Percentiles rank a stretch among this genome's conserved stretches.
These are phyloP conservation scores for Podochytrium sp. DNA, from an alignment of 192 early-diverging fungal genomes.

Conservation along the genomic window DNA sequence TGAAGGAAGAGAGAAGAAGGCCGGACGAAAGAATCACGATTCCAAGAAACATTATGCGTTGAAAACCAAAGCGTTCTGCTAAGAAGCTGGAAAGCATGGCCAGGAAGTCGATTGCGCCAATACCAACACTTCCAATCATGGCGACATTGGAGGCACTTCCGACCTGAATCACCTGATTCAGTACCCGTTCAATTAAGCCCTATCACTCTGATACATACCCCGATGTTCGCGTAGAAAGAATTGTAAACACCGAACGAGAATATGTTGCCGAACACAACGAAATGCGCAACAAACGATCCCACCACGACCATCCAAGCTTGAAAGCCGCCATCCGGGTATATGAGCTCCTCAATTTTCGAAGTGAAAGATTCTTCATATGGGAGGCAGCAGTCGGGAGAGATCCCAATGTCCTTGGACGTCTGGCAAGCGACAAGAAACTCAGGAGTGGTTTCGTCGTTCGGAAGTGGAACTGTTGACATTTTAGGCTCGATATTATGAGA, in stretches of 20 bases:
- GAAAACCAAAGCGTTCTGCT: slow-evolving; percentile 53
- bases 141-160: slow-evolving; percentile 16
- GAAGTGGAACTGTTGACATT: no score
- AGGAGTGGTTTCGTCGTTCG: no score
- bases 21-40: slow-evolving; percentile 47
- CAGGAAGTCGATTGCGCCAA: neutral
- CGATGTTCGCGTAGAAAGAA: neutral
- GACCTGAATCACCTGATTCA: no score
- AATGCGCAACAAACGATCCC: slow-evolving; percentile 47
- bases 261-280: slow-evolving; percentile 38
- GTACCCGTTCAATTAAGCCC: no score
- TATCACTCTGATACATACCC: no score
- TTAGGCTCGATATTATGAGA: no score
- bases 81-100: slow-evolving; percentile 22
- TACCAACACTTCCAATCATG: slow-evolving; percentile 19
- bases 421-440: no score
- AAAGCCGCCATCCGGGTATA: slow-evolving; percentile 47
- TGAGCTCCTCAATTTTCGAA: neutral
- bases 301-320: slow-evolving; percentile 52
- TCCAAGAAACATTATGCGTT: slow-evolving; percentile 50
- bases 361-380: no score
- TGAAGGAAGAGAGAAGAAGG: slow-evolving; percentile 10
- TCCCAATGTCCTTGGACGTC: no score
- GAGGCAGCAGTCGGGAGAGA: no score
- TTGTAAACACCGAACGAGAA: slow-evolving; percentile 20